Evolutionary conservation across 768 basidiomycete species (phyloP).

Genomic region (Lactifluus subvellereus): DNA sequence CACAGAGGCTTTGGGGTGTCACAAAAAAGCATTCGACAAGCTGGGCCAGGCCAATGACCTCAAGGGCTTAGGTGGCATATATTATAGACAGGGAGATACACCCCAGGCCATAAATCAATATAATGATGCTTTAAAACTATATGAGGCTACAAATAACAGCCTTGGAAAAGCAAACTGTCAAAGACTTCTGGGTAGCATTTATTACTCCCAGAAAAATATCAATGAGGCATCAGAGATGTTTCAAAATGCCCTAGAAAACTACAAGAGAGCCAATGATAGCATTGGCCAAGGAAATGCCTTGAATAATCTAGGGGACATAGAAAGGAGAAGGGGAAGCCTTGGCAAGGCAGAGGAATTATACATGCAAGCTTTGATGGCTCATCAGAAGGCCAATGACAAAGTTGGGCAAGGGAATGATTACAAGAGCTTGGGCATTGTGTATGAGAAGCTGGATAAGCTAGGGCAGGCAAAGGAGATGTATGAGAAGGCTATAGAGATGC

Average conservation of each 20-base stretch:
- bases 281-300: constrained; percentile 18
- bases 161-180: constrained; percentile 19
- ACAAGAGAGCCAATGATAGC: constrained; percentile 3
- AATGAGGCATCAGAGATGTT: constrained; percentile 5
- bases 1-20: background rate
- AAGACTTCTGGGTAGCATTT: constrained; percentile 1
- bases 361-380: constrained; percentile 3
- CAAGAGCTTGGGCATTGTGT: constrained; percentile 10
- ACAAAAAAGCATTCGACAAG: constrained; percentile 12
- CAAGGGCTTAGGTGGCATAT: constrained; percentile 18
- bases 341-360: constrained; percentile 7
- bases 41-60: constrained; percentile 22
- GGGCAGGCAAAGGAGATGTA: constrained; percentile 13
- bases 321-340: background rate
- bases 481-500: constrained; percentile 18
- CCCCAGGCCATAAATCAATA: constrained; percentile 1
- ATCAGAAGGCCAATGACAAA: constrained; percentile 13
- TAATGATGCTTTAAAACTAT: background rate
- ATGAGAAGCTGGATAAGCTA: constrained; percentile 10
- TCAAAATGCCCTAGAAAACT: constrained; percentile 12
- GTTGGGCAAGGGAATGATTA: constrained; percentile 19
- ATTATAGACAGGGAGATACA: background rate
- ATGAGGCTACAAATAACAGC: background rate
- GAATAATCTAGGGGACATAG: constrained; percentile 10
- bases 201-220: background rate